A percentile compares a stretch with the other conserved stretches of the same genome.
phyloP scores from a whole-genome alignment of 2,329 filamentous ascomycete genomes.

The Aspergillus eucalypticola region DNA sequence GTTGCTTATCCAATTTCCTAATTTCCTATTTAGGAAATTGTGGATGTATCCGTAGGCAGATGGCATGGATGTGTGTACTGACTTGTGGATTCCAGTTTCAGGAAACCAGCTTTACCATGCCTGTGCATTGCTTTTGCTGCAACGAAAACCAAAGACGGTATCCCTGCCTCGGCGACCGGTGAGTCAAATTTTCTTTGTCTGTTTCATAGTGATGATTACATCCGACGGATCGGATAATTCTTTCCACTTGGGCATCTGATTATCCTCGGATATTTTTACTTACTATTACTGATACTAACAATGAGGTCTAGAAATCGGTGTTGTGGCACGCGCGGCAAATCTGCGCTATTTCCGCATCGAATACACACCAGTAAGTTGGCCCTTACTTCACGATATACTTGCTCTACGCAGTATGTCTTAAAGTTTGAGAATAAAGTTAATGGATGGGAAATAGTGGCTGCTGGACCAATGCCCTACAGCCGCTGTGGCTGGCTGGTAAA shows the following conservation, averaged over 20 bases:
- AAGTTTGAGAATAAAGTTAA: neutral
- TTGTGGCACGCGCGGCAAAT: constrained; percentile 52
- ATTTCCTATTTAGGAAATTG: no score
- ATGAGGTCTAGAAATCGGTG: constrained; percentile 36
- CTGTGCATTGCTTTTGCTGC: constrained; percentile 32
- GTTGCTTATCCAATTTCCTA: neutral
- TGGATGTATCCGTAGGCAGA: no score
- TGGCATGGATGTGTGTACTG: no score
- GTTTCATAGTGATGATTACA: no score
- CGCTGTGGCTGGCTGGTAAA: constrained; percentile 52
- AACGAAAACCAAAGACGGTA: constrained; percentile 31
- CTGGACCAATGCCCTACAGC: constrained; percentile 50
- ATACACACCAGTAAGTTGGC: constrained; percentile 40
- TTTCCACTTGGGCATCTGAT: no score
- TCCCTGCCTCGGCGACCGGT: constrained; percentile 27
- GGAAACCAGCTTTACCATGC: constrained; percentile 40
- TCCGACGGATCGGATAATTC: no score
- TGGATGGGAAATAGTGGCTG: constrained; percentile 30
- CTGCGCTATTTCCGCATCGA: constrained; percentile 49
- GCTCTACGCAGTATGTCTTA: no score
- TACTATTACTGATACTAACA: no score
- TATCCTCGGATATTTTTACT: no score
- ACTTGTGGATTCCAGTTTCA: constrained; percentile 23
- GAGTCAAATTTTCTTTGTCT: neutral
- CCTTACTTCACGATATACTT: no score